A percentile compares a stretch with the other conserved stretches of the same genome.
phyloP scores from a whole-genome alignment of 192 early-diverging fungal species.

The Coemansia sp. region DNA sequence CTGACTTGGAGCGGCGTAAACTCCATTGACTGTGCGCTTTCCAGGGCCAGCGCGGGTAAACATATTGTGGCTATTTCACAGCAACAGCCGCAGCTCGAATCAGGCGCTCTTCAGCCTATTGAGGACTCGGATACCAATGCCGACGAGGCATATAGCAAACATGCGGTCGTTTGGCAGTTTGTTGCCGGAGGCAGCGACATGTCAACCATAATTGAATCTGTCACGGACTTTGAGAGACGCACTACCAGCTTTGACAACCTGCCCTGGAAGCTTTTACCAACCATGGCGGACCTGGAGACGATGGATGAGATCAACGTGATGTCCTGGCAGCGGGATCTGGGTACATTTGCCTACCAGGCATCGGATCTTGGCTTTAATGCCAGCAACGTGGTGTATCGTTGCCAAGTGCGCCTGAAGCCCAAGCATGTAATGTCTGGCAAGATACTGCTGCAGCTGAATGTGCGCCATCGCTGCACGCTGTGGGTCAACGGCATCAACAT shows the following conservation, averaged over 20 bases:
- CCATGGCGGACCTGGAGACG: slow-evolving; percentile 47
- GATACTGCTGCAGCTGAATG: slow-evolving; percentile 63
- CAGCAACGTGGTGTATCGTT: slow-evolving; percentile 65
- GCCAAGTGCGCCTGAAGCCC: slow-evolving; percentile 52
- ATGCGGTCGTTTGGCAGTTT: slow-evolving; percentile 31
- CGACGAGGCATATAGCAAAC: slow-evolving; percentile 2
- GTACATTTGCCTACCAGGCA: slow-evolving; percentile 55
- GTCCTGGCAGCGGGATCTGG: slow-evolving; percentile 49
- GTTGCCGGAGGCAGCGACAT: background rate
- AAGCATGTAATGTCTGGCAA: slow-evolving; percentile 22
- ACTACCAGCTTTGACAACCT: slow-evolving; percentile 40
- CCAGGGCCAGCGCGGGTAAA: background rate
- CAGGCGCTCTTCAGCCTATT: background rate
- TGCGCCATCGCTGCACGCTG: slow-evolving; percentile 69
- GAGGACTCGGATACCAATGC: background rate
- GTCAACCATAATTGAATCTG: slow-evolving; percentile 1
- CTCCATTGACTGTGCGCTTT: slow-evolving; percentile 11
- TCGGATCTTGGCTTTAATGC: slow-evolving; percentile 62
- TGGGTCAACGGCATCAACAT: slow-evolving; percentile 70
- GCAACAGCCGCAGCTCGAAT: slow-evolving; percentile 11
- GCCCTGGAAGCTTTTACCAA: slow-evolving; percentile 55
- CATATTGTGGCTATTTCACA: slow-evolving; percentile 18
- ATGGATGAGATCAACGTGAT: slow-evolving; percentile 55
- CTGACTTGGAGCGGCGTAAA: slow-evolving; percentile 10
- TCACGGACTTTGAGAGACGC: slow-evolving; percentile 38